Base-by-base conservation (phyloP, 2,329 filamentous ascomycete genomes). In the Calonectria leucothoes region DNA sequence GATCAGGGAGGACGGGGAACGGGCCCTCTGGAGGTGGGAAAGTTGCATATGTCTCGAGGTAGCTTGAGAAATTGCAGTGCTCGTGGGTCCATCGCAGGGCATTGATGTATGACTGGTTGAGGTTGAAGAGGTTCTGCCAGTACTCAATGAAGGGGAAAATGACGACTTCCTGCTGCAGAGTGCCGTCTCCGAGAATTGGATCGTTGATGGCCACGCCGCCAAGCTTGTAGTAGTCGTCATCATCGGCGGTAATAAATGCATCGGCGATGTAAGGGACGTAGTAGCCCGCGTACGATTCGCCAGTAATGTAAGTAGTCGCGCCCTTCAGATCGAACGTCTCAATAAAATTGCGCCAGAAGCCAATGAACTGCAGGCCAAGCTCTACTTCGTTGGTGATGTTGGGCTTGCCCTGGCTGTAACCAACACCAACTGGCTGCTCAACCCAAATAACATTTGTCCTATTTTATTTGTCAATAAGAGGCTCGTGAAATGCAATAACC, bases 301-400 rank as follows among this genome's bases (percentile, higher is more conserved):
- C 94, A 0, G 93, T 89, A 71, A 97, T 90, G 82, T 93, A 96
- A 12, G 95, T 89, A 75, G 93, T 94, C 78, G 89, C 91, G 15
- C 89, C 89, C 25, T 94, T 88, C 79, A 95, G 86, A n/a, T 84
- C 86, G 77, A 95, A 95, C 0, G 91, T 92, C 39, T 94, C 87
- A 71, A 95, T 85, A 78, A 95, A 95, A 84, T 95, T 95, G 85
- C 93, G 92, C 88, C 92, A 95, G 85, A 95, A 97, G 64, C 93
- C 93, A 20, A 93, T 86, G 82, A 96, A 95, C 77, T 96, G 90
- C n/a, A 85, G 83, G 0, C 93, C 93, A 1, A 93, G 88, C 76
- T 95, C 93, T 35, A 91, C 89, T 76, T 95, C 92, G 77, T 89
- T 90, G 5, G 87, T 91, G 12, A 93, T 93, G 0, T 89, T 93